Evolutionary conservation across 2,329 filamentous ascomycete genomes (phyloP).

Genomic region (Diaporthe citriasiana): DNA sequence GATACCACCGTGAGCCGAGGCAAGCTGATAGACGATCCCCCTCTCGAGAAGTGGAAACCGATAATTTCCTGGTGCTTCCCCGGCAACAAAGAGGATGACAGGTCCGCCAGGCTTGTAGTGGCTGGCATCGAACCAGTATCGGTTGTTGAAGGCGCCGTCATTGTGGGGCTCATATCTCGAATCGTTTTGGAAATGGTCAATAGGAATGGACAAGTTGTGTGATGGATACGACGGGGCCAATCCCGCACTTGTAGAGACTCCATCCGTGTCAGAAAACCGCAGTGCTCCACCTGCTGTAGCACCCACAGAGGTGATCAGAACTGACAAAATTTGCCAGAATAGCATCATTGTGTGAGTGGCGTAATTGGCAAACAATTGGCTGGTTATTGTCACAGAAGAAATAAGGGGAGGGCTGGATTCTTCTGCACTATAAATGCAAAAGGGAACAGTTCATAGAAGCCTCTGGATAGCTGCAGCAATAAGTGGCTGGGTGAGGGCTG

Average conservation of each 20-base stretch:
- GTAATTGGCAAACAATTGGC: too few species aligned
- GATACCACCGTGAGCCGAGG: constrained; percentile 78
- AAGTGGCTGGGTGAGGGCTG: too few species aligned
- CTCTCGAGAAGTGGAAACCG: constrained; percentile 81
- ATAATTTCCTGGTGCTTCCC: constrained; percentile 74
- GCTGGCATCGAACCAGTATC: constrained; percentile 86
- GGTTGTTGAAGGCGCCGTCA: constrained; percentile 74
- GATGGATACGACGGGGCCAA: constrained; percentile 51
- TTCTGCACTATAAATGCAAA: too few species aligned
- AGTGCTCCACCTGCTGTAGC: not conserved
- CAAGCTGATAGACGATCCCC: constrained; percentile 80
- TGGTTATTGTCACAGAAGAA: too few species aligned
- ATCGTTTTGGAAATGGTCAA: constrained; percentile 90
- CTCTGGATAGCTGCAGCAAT: too few species aligned
- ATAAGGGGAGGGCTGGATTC: too few species aligned
- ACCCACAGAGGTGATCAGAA: not conserved
- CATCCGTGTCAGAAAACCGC: not conserved
- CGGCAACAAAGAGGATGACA: constrained; percentile 80
- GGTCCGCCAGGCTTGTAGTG: constrained; percentile 84
- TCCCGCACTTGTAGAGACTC: not conserved
- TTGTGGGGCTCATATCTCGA: constrained; percentile 82
- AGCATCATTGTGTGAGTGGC: not conserved
- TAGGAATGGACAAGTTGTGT: constrained; percentile 62
- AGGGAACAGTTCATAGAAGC: too few species aligned
- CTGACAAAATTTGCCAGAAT: not conserved